A percentile compares a stretch with the other conserved stretches of the same genome.
These are phyloP conservation scores for Hymenoscyphus fructigenus DNA, from an alignment of 2,329 filamentous ascomycete species.

Conservation along the genomic window DNA sequence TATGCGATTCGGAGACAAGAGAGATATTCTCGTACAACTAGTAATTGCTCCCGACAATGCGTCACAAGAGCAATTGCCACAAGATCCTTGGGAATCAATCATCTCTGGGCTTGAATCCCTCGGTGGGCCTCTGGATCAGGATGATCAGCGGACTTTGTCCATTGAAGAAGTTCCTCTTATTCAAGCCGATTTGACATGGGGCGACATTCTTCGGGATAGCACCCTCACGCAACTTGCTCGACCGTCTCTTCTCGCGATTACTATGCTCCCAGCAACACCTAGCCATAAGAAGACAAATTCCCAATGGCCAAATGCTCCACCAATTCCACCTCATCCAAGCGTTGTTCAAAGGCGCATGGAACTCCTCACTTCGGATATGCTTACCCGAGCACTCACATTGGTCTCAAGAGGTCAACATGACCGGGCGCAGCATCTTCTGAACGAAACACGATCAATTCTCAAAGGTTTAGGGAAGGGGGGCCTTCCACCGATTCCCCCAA, in stretches of 20 bases:
- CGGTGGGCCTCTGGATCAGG: slow-evolving; percentile 80
- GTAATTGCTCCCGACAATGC: slow-evolving; percentile 86
- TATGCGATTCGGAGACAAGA: slow-evolving; percentile 90
- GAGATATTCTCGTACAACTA: slow-evolving; percentile 89
- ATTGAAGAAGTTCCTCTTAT: slow-evolving; percentile 94
- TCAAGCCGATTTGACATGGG: slow-evolving; percentile 90
- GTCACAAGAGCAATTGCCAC: slow-evolving; percentile 75
- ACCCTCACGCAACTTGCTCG: slow-evolving; percentile 81
- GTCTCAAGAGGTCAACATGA: slow-evolving; percentile 92
- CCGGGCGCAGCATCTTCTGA: slow-evolving; percentile 85
- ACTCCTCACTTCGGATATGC: slow-evolving; percentile 94
- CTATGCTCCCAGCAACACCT: slow-evolving; percentile 73
- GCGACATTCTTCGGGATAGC: slow-evolving; percentile 88
- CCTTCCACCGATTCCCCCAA: slow-evolving; percentile 80
- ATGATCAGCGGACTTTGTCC: slow-evolving; percentile 78
- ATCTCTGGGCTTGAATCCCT: slow-evolving; percentile 93
- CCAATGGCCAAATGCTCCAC: slow-evolving; percentile 65
- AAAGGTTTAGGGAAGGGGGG: slow-evolving; percentile 96
- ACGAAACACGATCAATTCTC: slow-evolving; percentile 90
- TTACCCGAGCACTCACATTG: slow-evolving; percentile 85
- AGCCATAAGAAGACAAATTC: slow-evolving; percentile 58
- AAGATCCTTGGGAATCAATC: slow-evolving; percentile 96
- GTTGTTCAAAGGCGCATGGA: slow-evolving; percentile 98
- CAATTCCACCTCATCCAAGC: slow-evolving; percentile 91
- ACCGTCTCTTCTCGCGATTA: slow-evolving; percentile 89